Evolutionary conservation across 257 asterid genomes (phyloP).

Genomic region (Mentha longifolia): DNA sequence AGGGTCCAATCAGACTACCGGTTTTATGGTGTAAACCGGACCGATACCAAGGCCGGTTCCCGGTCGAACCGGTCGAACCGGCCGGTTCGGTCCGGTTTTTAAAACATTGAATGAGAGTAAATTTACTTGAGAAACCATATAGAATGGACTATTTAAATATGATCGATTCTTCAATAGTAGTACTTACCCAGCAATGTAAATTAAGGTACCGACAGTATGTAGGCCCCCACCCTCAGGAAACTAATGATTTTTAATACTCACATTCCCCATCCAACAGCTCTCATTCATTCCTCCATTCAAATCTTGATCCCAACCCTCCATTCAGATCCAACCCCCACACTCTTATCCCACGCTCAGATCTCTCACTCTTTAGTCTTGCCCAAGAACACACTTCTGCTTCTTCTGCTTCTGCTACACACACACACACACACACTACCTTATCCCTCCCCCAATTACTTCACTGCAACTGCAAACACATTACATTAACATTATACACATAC

Average conservation of each 20-base stretch:
- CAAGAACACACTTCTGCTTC: not conserved
- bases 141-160: too few species aligned
- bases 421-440: not conserved
- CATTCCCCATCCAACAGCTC: conserved; percentile 39
- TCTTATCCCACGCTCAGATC: conserved; percentile 8
- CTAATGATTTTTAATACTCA: conserved; percentile 20
- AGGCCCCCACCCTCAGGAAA: conserved; percentile 36
- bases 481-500: not conserved
- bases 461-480: not conserved
- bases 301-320: conserved; percentile 67
- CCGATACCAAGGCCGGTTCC: too few species aligned
- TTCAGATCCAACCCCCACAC: conserved; percentile 43
- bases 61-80: too few species aligned
- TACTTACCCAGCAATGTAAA: not conserved
- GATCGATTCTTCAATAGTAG: too few species aligned
- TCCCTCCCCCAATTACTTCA: conserved; percentile 1
- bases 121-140: too few species aligned
- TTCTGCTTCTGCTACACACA: not conserved
- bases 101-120: too few species aligned
- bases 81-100: too few species aligned
- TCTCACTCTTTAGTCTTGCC: not conserved
- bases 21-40: too few species aligned
- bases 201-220: conserved; percentile 52
- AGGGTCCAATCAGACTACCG: too few species aligned
- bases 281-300: conserved; percentile 31